Evolutionary conservation across 352 stramenopile species (phyloP).

Genomic region (Globisporangium cederbergense): DNA sequence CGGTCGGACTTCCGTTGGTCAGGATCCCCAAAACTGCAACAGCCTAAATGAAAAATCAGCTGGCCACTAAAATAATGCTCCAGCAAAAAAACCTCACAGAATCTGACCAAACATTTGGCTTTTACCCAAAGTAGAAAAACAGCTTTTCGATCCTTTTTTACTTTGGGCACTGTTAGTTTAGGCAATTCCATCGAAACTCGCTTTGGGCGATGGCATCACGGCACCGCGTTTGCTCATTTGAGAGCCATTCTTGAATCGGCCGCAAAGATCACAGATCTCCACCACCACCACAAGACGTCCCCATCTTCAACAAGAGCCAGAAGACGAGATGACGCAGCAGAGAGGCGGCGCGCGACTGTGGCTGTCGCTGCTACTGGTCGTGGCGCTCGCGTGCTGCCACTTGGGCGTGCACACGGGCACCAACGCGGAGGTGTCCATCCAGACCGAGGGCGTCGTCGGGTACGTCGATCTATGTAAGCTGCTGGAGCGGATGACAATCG

Average conservation of each 20-base stretch:
- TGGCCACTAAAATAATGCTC: no score
- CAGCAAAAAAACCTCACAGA: background rate
- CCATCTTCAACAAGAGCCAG: background rate
- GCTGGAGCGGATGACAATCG: background rate
- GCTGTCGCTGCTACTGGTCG: conserved; percentile 37
- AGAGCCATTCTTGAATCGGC: conserved; percentile 15
- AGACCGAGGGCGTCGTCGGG: conserved; percentile 36
- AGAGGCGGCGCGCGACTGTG: conserved; percentile 15
- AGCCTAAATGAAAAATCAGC: no score
- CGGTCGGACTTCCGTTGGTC: background rate
- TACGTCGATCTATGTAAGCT: conserved; percentile 18
- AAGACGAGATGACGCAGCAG: conserved; percentile 11
- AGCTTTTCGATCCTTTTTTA: background rate
- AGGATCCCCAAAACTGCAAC: no score
- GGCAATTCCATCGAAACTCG: background rate
- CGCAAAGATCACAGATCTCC: conserved; percentile 1
- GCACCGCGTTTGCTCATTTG: background rate
- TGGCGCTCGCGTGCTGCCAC: conserved; percentile 32
- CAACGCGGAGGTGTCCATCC: conserved; percentile 34
- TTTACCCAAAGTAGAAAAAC: background rate
- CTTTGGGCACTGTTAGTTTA: background rate
- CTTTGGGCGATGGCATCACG: background rate
- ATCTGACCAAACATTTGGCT: background rate
- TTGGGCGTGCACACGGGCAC: conserved; percentile 18
- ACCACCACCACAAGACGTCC: background rate